phyloP scores from a whole-genome alignment of 371 early-diverging fungal genomes.

The Mortierella sp. region DNA sequence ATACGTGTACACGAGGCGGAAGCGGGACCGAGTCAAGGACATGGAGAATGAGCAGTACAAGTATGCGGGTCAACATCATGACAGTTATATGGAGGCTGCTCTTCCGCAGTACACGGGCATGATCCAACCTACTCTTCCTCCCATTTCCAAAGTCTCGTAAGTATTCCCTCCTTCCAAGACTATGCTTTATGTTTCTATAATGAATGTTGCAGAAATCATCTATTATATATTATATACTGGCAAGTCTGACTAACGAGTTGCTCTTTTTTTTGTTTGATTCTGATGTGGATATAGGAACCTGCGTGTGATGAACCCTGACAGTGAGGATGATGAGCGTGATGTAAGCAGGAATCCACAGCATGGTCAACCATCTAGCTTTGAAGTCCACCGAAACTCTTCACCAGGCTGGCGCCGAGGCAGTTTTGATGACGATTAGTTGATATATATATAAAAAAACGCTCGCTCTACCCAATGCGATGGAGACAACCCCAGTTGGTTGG shows the following conservation, averaged over 20 bases:
- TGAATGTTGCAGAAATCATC: too few relatives aligned
- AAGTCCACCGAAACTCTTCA: conserved; percentile 17
- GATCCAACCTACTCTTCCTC: conserved; percentile 7
- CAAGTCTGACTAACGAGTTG: too few relatives aligned
- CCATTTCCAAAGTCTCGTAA: conserved; percentile 1
- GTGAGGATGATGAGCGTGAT: background rate
- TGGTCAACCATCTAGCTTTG: conserved; percentile 10
- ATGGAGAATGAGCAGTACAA: conserved; percentile 25
- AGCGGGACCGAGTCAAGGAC: conserved; percentile 11
- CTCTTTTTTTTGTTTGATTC: background rate
- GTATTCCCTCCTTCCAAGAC: too few relatives aligned
- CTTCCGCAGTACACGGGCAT: conserved; percentile 35
- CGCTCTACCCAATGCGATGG: too few relatives aligned
- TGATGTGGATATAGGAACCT: conserved; percentile 38
- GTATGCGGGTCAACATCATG: conserved; percentile 21
- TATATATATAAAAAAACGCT: too few relatives aligned
- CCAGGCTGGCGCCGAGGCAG: conserved; percentile 53
- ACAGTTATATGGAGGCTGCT: conserved; percentile 33
- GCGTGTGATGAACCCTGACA: conserved; percentile 28
- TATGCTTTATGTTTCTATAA: too few relatives aligned
- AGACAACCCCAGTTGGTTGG: too few relatives aligned
- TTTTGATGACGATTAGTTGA: conserved; percentile 45
- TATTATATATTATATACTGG: too few relatives aligned
- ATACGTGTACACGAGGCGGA: conserved; percentile 30
- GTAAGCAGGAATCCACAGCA: background rate